A percentile compares a stretch with the other conserved stretches of the same genome.
These are phyloP conservation scores for Hebeloma cylindrosporum DNA, from an alignment of 768 basidiomycete species.

Conservation along the genomic window DNA sequence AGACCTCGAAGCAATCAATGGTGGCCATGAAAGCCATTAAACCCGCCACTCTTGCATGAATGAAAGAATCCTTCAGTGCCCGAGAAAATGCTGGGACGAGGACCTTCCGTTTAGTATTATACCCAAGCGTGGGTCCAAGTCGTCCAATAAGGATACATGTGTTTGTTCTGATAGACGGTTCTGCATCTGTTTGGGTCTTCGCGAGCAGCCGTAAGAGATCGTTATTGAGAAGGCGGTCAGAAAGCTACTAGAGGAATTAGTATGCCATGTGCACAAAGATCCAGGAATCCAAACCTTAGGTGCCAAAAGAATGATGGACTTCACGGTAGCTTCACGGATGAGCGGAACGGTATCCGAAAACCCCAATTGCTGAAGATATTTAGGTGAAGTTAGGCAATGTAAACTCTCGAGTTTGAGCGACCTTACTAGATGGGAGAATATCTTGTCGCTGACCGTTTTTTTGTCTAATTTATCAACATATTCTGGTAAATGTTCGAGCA, in stretches of 20 bases:
- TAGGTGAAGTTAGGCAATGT: conserved; percentile 3
- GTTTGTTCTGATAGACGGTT: conserved; percentile 95
- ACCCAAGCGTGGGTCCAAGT: conserved; percentile 79
- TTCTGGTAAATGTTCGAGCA: conserved; percentile 81
- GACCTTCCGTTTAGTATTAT: conserved; percentile 94
- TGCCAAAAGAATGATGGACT: conserved; percentile 79
- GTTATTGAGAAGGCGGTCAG: conserved; percentile 91
- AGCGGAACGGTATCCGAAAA: conserved; percentile 94
- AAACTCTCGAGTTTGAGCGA: not conserved
- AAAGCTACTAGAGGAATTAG: conserved; percentile 52
- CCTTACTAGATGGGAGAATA: conserved; percentile 91
- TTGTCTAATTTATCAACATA: conserved; percentile 88
- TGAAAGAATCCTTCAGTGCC: conserved; percentile 86
- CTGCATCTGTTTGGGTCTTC: conserved; percentile 88
- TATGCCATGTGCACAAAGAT: conserved; percentile 2
- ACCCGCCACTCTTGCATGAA: conserved; percentile 91
- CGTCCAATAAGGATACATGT: conserved; percentile 95
- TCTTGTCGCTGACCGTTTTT: conserved; percentile 78
- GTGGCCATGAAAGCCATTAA: conserved; percentile 96
- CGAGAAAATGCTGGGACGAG: conserved; percentile 92
- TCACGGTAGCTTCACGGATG: conserved; percentile 92
- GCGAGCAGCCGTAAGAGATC: conserved; percentile 92
- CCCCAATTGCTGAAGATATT: conserved; percentile 77
- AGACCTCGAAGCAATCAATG: conserved; percentile 81
- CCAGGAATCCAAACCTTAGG: conserved; percentile 59